A percentile compares a stretch with the other conserved stretches of the same genome.
These are phyloP conservation scores for Kondoa malvinella DNA, from an alignment of 768 basidiomycete species.

Conservation along the genomic window DNA sequence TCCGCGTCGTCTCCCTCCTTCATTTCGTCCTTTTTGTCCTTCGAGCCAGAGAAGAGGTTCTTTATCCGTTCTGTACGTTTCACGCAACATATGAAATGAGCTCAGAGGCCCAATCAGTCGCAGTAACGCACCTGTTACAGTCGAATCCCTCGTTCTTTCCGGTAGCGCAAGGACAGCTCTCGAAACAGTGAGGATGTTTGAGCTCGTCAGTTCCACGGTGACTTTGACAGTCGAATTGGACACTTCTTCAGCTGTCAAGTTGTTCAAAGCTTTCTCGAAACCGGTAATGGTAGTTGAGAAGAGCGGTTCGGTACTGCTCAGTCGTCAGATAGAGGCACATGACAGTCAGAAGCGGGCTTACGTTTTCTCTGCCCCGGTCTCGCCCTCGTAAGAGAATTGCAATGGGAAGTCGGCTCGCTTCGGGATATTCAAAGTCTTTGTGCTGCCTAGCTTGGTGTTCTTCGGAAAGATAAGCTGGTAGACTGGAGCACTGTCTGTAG, in stretches of 20 bases:
- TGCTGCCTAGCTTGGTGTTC: slow-evolving; percentile 57
- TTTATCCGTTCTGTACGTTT: slow-evolving; percentile 56
- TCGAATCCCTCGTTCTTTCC: slow-evolving; percentile 37
- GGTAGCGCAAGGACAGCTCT: slow-evolving; percentile 57
- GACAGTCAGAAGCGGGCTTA: not conserved
- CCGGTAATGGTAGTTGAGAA: slow-evolving; percentile 56
- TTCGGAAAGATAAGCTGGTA: slow-evolving; percentile 51
- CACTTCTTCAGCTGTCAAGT: slow-evolving; percentile 66
- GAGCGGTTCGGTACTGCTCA: slow-evolving; percentile 33
- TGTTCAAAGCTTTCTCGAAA: slow-evolving; percentile 56
- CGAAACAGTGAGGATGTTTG: slow-evolving; percentile 63
- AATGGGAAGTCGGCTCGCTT: slow-evolving; percentile 67
- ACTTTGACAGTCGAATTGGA: slow-evolving; percentile 72
- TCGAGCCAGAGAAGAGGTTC: slow-evolving; percentile 46
- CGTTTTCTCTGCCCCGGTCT: not conserved
- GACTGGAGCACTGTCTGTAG: not conserved
- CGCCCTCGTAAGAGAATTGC: slow-evolving; percentile 50
- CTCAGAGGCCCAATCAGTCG: too few species aligned
- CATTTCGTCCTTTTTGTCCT: slow-evolving; percentile 22
- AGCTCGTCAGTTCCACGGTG: slow-evolving; percentile 63
- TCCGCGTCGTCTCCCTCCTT: slow-evolving; percentile 22
- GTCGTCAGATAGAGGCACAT: slow-evolving; percentile 1
- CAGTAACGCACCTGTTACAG: not conserved
- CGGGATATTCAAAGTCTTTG: slow-evolving; percentile 73
- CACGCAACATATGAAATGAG: not conserved